Conservation (phyloP, 2,329 filamentous ascomycete species). For the Plectosphaerella sp. region DNA sequence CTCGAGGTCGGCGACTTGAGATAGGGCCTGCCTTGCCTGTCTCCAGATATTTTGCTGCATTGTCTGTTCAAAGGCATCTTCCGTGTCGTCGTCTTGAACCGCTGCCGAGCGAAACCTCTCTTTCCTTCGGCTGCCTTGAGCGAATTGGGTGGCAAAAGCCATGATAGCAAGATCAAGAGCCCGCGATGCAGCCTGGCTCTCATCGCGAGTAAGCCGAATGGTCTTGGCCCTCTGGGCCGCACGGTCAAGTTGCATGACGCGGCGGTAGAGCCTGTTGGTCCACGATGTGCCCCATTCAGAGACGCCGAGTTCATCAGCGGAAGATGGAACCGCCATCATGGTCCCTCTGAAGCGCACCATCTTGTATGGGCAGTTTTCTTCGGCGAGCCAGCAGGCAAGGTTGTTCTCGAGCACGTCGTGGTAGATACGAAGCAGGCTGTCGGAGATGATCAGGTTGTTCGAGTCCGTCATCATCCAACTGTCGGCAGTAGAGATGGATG, state of each 20-base stretch:
- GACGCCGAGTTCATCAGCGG: conserved; percentile 13
- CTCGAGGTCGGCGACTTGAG: conserved; percentile 28
- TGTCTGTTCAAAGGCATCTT: conserved; percentile 31
- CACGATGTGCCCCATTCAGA: conserved; percentile 27
- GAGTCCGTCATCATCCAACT: conserved; percentile 17
- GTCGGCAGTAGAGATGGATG: conserved; percentile 1
- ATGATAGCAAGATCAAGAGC: conserved; percentile 45
- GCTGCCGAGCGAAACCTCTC: not conserved
- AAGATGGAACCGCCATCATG: too few species aligned
- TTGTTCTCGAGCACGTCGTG: conserved; percentile 50
- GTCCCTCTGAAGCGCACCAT: not conserved
- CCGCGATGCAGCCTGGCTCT: conserved; percentile 37
- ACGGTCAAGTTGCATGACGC: conserved; percentile 42
- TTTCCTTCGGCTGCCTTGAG: conserved; percentile 26
- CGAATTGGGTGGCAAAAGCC: conserved; percentile 49
- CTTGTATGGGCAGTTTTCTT: conserved; percentile 45
- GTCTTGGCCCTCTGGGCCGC: conserved; percentile 31
- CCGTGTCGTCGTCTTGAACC: conserved; percentile 8
- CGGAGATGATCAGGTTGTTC: conserved; percentile 32
- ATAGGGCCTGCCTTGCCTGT: conserved; percentile 28
- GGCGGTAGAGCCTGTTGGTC: conserved; percentile 36
- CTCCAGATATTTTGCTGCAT: conserved; percentile 32
- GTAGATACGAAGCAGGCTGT: conserved; percentile 42
- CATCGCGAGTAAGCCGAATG: conserved; percentile 25
- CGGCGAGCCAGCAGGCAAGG: conserved; percentile 48